These are phyloP conservation scores for Botrytis pseudocinerea DNA, from an alignment of 2,329 filamentous ascomycete genomes.

Conservation along the genomic window DNA sequence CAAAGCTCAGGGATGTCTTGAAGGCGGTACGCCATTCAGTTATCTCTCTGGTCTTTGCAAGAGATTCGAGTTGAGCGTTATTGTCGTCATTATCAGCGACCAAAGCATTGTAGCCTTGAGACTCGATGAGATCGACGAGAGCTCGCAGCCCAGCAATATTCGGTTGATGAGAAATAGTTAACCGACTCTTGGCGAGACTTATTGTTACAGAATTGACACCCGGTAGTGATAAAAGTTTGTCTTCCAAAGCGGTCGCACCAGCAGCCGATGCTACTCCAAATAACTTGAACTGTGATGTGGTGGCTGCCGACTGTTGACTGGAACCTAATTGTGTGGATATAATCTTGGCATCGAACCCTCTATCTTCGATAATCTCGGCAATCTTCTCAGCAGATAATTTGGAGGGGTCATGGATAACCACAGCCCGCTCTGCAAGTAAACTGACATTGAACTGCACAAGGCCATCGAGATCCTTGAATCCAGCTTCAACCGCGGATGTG, in stretches of 20 bases:
- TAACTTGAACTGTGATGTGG: slow-evolving; percentile 76
- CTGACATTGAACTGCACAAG: slow-evolving; percentile 92
- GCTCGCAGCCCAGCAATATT: slow-evolving; percentile 73
- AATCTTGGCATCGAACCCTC: slow-evolving; percentile 84
- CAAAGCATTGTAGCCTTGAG: slow-evolving; percentile 82
- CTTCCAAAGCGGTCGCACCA: slow-evolving; percentile 71
- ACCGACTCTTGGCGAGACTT: slow-evolving; percentile 70
- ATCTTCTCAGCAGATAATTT: slow-evolving; percentile 74
- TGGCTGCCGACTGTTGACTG: slow-evolving; percentile 55
- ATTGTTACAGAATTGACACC: slow-evolving; percentile 76
- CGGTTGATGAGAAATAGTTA: slow-evolving; percentile 73
- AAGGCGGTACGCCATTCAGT: slow-evolving; percentile 88
- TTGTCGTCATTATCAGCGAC: slow-evolving; percentile 92
- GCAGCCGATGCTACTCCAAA: slow-evolving; percentile 75
- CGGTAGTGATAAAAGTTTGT: slow-evolving; percentile 60
- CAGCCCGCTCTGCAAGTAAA: slow-evolving; percentile 85
- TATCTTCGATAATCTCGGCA: slow-evolving; percentile 79
- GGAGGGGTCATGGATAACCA: slow-evolving; percentile 77
- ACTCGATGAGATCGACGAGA: slow-evolving; percentile 80
- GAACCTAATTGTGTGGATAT: slow-evolving; percentile 68
- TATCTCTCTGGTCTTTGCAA: slow-evolving; percentile 95
- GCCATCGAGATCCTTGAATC: slow-evolving; percentile 75
- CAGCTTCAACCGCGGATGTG: slow-evolving; percentile 84
- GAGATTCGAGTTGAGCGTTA: slow-evolving; percentile 91
- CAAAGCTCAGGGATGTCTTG: slow-evolving; percentile 73